Base-by-base conservation (phyloP, 108 stramenopile species). In the Skeletonema grethae region DNA sequence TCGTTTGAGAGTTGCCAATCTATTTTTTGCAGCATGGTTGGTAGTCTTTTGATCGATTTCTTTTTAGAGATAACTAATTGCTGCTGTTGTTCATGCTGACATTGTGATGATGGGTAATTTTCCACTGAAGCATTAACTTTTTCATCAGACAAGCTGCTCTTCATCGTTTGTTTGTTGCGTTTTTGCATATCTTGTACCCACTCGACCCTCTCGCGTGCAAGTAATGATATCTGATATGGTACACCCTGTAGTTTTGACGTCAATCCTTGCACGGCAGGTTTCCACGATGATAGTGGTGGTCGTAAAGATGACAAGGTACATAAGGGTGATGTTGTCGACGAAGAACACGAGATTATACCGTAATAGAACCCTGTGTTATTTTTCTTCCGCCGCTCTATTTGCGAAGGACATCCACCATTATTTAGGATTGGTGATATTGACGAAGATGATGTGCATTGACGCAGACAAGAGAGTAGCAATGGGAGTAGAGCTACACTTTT, bases 281-380 rank as follows among this genome's bases (percentile, higher is more conserved):
- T 53, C 50, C 50, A 53, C 50, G 50, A 53, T 22, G 22, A 8
- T 22, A 22, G 16, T 2, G 22, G 22, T 24, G 8, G 18, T 53
- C 18, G n/a, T 48, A 48, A 48, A 1, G 46, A 20, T 48, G 38
- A 12, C 38, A 48, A 48, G 46, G 22, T 22, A 22, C 50, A 1
- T 53, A 22, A 53, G 7, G 22, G 31, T 38, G 41, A 58, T 53
- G 50, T 9, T 28, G 25, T 28, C 25, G 25, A 28, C 22, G 50
- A 50, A 13, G 41, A 58, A 10, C 28, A 46, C 43, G 1, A 41
- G 45, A 69, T 73, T 34, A 80, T 67, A 9, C 83, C 83, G 35
- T 84, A 84, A 36, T 80, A 84, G 68, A 84, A 84, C 6, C 83
- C 83, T 10, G 78, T 80, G 32, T 84, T 80, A 62, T 84, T 28